Evolutionary conservation across 75 land plant genomes (phyloP), one percentile per base, ranked within the genome.

Genomic region (Picea glauca): DNA sequence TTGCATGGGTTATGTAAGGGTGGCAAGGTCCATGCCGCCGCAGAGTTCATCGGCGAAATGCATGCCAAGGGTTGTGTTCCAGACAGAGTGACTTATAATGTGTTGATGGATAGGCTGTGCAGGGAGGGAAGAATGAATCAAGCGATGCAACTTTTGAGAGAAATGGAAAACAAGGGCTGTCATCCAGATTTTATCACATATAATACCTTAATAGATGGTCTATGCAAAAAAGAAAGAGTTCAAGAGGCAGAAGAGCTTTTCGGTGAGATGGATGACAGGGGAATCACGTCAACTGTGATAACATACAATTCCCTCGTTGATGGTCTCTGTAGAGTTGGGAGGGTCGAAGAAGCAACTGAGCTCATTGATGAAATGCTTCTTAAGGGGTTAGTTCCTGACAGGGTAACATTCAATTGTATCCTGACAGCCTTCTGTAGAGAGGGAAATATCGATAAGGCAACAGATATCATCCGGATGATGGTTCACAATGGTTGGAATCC

Each of bases 1-100:
- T 84, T 88, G 13, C 57, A 83, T 2, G 58, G 86, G 67, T 82
- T 81, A 33, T 85, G 90, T 73, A 88, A 82, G 81, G 70, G 73
- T 21, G 92, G 90, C 13, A 83, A 90, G 30, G 78, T 90, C 58
- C 78, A 87, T 40, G 82, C 82, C 33, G 83, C 87, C 14, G 74
- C 89, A 32, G 89, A 88, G 78, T 81, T 90, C 21, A 77, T 85
- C 0, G 84, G 88, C 61, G 84, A 80, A 6, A 88, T 90, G 90
- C 78, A 80, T 62, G 70, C 89, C 35, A 88, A 79, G 84, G 92
- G 92, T 23, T 90, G 89, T 72, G 75, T 59, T 9, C 92, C 90
- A 13, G 92, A 90, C 68, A 75, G 59, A 13, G 86, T 90, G n/a
- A 90, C 90, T 30, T 90, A 85, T 83, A 87, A 84, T 18, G 88